phyloP scores from a whole-genome alignment of 1,284 basidiomycete species.

The Vanrija pseudolonga region DNA sequence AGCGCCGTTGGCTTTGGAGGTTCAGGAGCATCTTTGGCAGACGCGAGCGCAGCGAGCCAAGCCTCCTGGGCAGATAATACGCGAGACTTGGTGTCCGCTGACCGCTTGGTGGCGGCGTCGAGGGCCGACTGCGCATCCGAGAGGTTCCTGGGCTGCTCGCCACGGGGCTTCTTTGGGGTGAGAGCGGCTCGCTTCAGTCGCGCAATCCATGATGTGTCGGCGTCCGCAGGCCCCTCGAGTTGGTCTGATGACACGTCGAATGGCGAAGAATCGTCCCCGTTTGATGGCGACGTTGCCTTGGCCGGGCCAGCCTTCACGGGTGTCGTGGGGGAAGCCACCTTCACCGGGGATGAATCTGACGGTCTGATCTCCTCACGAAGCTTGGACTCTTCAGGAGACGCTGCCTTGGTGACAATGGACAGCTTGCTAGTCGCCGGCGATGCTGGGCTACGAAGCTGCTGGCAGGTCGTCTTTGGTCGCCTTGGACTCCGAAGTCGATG shows the following conservation, averaged over 20 bases:
- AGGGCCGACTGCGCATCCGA: constrained; percentile 8
- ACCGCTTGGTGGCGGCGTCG: constrained; percentile 4
- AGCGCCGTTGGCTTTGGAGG: neutral
- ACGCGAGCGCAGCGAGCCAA: constrained; percentile 9
- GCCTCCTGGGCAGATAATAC: constrained; percentile 8
- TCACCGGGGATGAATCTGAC: no score
- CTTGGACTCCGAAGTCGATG: constrained; percentile 22
- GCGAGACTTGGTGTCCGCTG: constrained; percentile 1
- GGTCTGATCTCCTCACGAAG: neutral
- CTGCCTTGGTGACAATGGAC: neutral
- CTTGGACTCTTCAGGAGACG: neutral
- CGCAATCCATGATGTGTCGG: constrained; percentile 9
- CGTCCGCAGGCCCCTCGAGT: neutral
- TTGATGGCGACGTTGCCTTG: no score
- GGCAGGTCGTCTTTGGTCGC: neutral
- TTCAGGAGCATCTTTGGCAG: neutral
- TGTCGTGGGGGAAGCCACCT: no score
- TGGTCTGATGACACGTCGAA: neutral
- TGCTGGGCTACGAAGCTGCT: neutral
- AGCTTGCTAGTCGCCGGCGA: neutral
- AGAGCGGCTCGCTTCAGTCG: constrained; percentile 3
- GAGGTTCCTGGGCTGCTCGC: neutral
- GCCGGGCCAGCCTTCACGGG: no score
- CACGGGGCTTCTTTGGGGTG: neutral
- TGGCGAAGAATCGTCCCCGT: neutral